phyloP scores from a whole-genome alignment of 495 filamentous ascomycete genomes.

The Talaromyces adpressus region DNA sequence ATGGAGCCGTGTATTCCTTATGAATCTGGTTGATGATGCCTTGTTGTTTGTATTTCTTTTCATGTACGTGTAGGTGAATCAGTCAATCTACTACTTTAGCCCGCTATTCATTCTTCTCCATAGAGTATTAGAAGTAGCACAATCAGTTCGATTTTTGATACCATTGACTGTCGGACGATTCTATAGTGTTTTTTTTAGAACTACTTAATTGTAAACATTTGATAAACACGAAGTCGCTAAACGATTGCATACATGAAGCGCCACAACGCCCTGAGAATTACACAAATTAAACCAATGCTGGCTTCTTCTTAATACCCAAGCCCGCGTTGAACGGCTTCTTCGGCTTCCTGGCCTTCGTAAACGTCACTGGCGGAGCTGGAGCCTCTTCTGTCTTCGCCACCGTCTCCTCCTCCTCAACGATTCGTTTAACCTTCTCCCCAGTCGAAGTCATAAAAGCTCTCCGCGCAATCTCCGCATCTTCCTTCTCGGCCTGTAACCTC shows the following conservation, averaged over 20 bases:
- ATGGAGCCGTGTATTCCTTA: neutral
- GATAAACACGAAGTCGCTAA: neutral
- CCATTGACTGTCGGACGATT: too few species aligned
- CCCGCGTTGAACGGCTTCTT: constrained; percentile 68
- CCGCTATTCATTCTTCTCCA: neutral
- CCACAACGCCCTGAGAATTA: constrained; percentile 1
- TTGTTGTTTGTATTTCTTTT: neutral
- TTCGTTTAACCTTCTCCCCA: constrained; percentile 46
- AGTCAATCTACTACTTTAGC: neutral
- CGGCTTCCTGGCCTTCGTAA: constrained; percentile 73
- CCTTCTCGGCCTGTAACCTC: constrained; percentile 58
- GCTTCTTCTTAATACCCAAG: constrained; percentile 90
- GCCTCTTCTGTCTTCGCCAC: constrained; percentile 23
- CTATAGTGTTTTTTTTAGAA: too few species aligned
- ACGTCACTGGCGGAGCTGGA: constrained; percentile 55
- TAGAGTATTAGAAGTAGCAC: neutral
- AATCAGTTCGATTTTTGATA: too few species aligned
- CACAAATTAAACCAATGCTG: constrained; percentile 33
- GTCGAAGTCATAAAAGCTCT: constrained; percentile 65
- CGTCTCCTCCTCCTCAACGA: constrained; percentile 35
- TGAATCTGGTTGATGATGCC: constrained; percentile 1
- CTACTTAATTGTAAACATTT: neutral
- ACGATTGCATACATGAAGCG: neutral
- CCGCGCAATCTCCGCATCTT: constrained; percentile 80
- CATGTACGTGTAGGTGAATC: neutral